Conservation (phyloP, 306 rosid species). For the Prunus padus region DNA sequence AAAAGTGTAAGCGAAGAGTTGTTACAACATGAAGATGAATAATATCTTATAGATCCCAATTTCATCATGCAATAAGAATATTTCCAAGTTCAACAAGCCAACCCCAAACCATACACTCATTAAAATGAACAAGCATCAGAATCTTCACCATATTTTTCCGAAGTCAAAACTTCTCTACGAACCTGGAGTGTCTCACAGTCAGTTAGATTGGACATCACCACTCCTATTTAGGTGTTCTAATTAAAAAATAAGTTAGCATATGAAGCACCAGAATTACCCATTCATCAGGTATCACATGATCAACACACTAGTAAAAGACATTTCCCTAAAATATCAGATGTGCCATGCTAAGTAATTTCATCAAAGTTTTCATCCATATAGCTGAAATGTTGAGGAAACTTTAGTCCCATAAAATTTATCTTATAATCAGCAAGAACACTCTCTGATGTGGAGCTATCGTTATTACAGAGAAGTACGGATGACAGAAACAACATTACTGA, state of each 20-base stretch:
- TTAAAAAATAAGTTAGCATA: not conserved
- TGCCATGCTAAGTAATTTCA: not conserved
- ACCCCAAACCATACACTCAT: not conserved
- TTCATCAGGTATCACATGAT: not conserved
- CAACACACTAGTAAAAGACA: not conserved
- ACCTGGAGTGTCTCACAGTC: slow-evolving; percentile 6
- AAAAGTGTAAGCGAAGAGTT: not conserved
- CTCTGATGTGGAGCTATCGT: not conserved
- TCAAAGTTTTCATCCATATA: not conserved
- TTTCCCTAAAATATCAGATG: not conserved
- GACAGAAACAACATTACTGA: not conserved
- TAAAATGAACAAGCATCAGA: not conserved
- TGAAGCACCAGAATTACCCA: not conserved
- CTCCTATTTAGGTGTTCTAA: not conserved
- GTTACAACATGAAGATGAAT: not conserved
- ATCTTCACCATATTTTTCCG: not conserved
- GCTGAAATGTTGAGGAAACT: not conserved
- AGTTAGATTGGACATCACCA: not conserved
- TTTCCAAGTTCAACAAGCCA: not conserved
- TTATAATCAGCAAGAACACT: not conserved
- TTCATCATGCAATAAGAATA: not conserved
- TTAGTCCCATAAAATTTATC: not conserved
- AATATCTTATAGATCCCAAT: not conserved
- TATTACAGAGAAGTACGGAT: not conserved
- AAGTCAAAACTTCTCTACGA: not conserved